Evolutionary conservation across 352 stramenopile genomes (phyloP).

Genomic region (Pythium sukuiense): DNA sequence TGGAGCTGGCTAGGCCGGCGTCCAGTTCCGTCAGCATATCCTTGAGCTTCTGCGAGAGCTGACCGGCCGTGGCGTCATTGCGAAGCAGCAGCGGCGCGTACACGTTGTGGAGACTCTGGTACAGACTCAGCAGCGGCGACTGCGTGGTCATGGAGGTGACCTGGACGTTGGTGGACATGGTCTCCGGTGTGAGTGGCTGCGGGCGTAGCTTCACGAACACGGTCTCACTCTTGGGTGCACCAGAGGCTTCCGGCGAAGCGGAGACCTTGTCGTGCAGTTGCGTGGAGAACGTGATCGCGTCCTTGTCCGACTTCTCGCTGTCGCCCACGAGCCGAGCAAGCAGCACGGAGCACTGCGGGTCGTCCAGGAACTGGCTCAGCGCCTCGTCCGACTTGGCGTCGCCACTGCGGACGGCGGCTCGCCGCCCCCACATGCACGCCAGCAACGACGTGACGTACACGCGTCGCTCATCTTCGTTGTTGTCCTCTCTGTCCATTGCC

Average conservation of each 20-base stretch:
- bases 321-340: slow-evolving; percentile 42
- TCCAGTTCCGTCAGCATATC: slow-evolving; percentile 80
- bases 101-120: slow-evolving; percentile 78
- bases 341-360: slow-evolving; percentile 59
- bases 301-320: slow-evolving; percentile 6
- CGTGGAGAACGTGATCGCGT: slow-evolving; percentile 35
- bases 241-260: slow-evolving; percentile 6
- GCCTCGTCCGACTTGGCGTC: slow-evolving; percentile 46
- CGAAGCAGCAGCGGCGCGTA: slow-evolving; percentile 76
- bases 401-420: slow-evolving; percentile 35
- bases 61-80: slow-evolving; percentile 40
- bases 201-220: slow-evolving; percentile 69
- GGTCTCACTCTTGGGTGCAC: slow-evolving; percentile 25
- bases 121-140: slow-evolving; percentile 77
- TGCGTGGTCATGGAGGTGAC: slow-evolving; percentile 61
- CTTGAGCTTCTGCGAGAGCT: slow-evolving; percentile 79
- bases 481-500: slow-evolving; percentile 28
- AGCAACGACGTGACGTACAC: slow-evolving; percentile 65
- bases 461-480: slow-evolving; percentile 47
- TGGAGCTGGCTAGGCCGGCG: slow-evolving; percentile 43
- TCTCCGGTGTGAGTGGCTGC: slow-evolving; percentile 55
- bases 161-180: slow-evolving; percentile 72
- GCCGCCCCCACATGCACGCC: slow-evolving; percentile 56
- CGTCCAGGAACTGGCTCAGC: slow-evolving; percentile 68
- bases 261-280: slow-evolving; percentile 30